Evolutionary conservation across 805 yeast species (phyloP), one percentile per base, ranked within the genome.

Genomic region (Candida multigemmis): DNA sequence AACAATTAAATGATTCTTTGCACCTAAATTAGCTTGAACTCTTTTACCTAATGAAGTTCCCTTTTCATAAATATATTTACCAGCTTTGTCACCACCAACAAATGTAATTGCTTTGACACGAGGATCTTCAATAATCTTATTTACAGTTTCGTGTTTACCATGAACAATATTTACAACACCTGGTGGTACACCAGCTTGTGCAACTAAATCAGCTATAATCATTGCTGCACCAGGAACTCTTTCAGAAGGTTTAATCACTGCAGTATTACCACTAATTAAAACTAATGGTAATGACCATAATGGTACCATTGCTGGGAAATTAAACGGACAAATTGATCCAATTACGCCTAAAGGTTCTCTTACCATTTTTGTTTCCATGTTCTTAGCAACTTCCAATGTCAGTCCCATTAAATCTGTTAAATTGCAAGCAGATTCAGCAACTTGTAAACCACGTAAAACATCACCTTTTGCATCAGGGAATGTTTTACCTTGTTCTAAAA

Each of bases 291-390:
- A 55, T 15, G 76, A 65, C 82, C 82, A 74, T 40, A 74, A 60
- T 7, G 79, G 79, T 40, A 81, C 82, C 89, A 79, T 79, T 23
- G 84, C 87, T 14, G 89, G 89, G 71, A 79, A 79, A 58, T 79
- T 79, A 62, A 79, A 79, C 12, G 89, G 89, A 37, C 80, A 73
- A 42, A 79, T 80, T 14, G 86, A 79, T 10, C 78, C 85, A 33
- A 79, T 71, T 6, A 79, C 82, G 17, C 89, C 89, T 34, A 78
- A 58, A 23, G 84, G 84, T 49, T 73, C 79, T 41, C 86, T 69
- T 26, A 61, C 79, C 81, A 76, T 75, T 41, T 75, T 66, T 16
- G 87, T 79, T 48, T 78, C 85, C 86, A 78, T 78, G 41, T 77
- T 81, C 11, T 66, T 59, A 17, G 84, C 69, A 11, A 78, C 86